These are phyloP conservation scores for Hypocreales sp. DNA, from an alignment of 2,329 filamentous ascomycete genomes.

Conservation along the genomic window DNA sequence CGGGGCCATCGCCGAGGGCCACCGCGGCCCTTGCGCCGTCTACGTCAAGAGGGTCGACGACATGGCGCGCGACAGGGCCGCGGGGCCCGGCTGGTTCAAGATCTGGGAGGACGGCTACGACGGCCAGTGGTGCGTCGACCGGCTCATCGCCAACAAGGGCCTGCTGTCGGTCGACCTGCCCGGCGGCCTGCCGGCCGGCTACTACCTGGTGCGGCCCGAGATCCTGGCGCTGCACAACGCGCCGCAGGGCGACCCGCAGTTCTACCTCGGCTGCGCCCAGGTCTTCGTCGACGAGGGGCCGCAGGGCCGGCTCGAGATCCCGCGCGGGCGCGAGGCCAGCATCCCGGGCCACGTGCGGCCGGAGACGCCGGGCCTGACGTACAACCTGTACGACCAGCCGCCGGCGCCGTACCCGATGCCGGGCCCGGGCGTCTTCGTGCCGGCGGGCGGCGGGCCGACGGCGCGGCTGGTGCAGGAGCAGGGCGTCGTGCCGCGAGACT, in stretches of 20 bases:
- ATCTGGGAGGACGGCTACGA: slow-evolving; percentile 58
- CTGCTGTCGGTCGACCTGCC: slow-evolving; percentile 48
- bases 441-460: slow-evolving; percentile 9
- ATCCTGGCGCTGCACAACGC: slow-evolving; percentile 53
- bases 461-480: slow-evolving; percentile 12
- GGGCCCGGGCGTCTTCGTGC: slow-evolving; percentile 34
- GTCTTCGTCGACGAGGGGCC: slow-evolving; percentile 40
- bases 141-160: slow-evolving; percentile 48
- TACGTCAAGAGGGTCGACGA: slow-evolving; percentile 57
- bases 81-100: slow-evolving; percentile 64
- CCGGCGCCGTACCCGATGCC: slow-evolving; percentile 36
- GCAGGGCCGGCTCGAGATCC: slow-evolving; percentile 23
- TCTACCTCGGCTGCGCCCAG: slow-evolving; percentile 59
- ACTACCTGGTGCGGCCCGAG: slow-evolving; percentile 60
- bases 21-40: slow-evolving; percentile 55
- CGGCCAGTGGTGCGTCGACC: slow-evolving; percentile 54
- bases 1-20: slow-evolving; percentile 41
- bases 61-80: slow-evolving; percentile 33
- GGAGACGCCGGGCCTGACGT: slow-evolving; percentile 39
- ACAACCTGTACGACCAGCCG: slow-evolving; percentile 44
- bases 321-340: slow-evolving; percentile 21
- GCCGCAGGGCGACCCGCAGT: slow-evolving; percentile 46
- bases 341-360: slow-evolving; percentile 52
- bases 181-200: slow-evolving; percentile 41
- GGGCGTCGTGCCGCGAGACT: slow-evolving; percentile 37